phyloP scores from a whole-genome alignment of 2,329 filamentous ascomycete species.

The Epichloe aotearoae region DNA sequence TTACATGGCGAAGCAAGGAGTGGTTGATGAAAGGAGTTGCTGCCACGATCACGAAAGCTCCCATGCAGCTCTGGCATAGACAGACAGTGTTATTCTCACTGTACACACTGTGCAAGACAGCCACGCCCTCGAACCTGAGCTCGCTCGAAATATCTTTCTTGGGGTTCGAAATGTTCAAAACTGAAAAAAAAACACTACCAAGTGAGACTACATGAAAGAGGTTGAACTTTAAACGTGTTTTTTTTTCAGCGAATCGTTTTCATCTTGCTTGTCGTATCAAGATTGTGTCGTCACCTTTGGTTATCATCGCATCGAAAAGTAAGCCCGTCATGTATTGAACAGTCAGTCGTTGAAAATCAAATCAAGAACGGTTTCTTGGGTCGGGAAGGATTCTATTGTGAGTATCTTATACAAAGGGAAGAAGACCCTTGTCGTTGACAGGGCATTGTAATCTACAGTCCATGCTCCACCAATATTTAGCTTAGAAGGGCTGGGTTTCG shows the following conservation, averaged over 20 bases:
- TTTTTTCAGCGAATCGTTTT: neutral
- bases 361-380: neutral
- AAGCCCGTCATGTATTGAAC: too few relatives aligned
- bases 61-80: neutral
- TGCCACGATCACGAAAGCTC: neutral
- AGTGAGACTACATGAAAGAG: too few relatives aligned
- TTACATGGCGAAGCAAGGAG: neutral
- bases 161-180: neutral
- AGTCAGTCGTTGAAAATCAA: neutral
- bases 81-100: neutral
- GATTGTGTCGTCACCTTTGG: neutral
- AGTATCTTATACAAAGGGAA: slow-evolving; percentile 26
- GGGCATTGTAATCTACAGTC: slow-evolving; percentile 17
- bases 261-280: neutral
- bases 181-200: too few relatives aligned
- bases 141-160: neutral
- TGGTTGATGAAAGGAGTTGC: neutral
- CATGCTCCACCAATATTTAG: slow-evolving; percentile 10
- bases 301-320: neutral
- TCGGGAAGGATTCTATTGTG: slow-evolving; percentile 19
- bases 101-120: neutral
- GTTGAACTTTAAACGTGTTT: too few relatives aligned
- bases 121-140: too few relatives aligned
- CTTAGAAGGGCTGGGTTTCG: slow-evolving; percentile 27
- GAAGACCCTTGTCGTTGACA: slow-evolving; percentile 11